phyloP scores from a whole-genome alignment of 2,329 filamentous ascomycete genomes.

The Piedraia hortae region DNA sequence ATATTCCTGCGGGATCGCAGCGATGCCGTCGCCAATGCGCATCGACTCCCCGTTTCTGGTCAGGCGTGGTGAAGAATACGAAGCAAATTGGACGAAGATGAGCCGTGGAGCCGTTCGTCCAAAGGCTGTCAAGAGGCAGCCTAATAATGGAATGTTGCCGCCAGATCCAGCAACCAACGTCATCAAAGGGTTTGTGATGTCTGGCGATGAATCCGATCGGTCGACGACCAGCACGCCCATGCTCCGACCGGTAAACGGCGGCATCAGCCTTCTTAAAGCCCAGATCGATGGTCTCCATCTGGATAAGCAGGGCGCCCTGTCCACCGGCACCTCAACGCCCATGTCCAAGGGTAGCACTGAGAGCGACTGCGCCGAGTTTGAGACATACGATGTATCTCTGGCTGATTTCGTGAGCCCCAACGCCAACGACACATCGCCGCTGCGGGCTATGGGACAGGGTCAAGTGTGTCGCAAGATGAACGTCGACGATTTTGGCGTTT shows the following conservation, averaged over 20 bases:
- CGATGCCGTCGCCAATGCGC: conserved; percentile 8
- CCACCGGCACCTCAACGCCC: conserved; percentile 23
- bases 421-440: neutral
- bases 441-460: conserved; percentile 23
- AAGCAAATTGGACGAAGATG: conserved; percentile 9
- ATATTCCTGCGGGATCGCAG: conserved; percentile 1
- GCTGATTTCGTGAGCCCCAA: neutral
- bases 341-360: conserved; percentile 27
- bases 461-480: conserved; percentile 53
- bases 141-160: conserved; percentile 14
- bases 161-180: conserved; percentile 15
- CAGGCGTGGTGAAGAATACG: conserved; percentile 3
- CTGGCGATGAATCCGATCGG: conserved; percentile 28
- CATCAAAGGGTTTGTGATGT: conserved; percentile 24
- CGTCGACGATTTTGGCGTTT: conserved; percentile 63
- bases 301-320: conserved; percentile 26
- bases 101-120: conserved; percentile 12
- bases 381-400: conserved; percentile 29
- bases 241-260: conserved; percentile 23
- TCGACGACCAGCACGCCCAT: conserved; percentile 11
- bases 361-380: conserved; percentile 42
- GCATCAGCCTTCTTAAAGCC: conserved; percentile 57
- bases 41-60: conserved; percentile 11
- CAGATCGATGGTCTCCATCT: conserved; percentile 57
- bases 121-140: conserved; percentile 14